phyloP scores from a whole-genome alignment of 768 basidiomycete genomes.

The Mycena albidolilacea region DNA sequence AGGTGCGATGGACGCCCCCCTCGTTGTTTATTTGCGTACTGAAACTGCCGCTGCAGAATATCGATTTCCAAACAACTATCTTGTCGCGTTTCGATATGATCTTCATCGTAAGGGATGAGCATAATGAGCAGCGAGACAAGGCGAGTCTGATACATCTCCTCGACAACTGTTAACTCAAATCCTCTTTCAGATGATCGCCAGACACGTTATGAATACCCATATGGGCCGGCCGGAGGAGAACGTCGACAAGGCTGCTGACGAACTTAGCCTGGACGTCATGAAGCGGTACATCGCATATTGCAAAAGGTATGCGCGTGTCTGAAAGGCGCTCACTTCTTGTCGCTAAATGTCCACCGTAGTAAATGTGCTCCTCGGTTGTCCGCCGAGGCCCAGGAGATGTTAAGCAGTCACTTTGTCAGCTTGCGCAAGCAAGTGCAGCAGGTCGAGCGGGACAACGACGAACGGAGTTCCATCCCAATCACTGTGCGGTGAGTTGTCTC shows the following conservation, averaged over 20 bases:
- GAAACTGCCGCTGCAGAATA: conserved; percentile 68
- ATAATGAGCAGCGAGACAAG: conserved; percentile 93
- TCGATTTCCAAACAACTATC: conserved; percentile 98
- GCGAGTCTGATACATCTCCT: conserved; percentile 59
- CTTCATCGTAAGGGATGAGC: conserved; percentile 98
- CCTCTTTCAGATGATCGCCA: conserved; percentile 84
- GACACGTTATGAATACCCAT: conserved; percentile 98
- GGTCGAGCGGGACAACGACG: conserved; percentile 97
- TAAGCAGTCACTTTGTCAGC: conserved; percentile 95
- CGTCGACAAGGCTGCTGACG: conserved; percentile 78
- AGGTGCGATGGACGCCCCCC: conserved; percentile 62
- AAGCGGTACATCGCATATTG: conserved; percentile 97
- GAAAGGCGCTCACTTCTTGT: neutral
- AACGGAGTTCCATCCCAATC: conserved; percentile 97
- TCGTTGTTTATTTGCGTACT: neutral
- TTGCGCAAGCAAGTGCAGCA: conserved; percentile 95
- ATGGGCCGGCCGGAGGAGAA: conserved; percentile 90
- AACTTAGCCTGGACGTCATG: conserved; percentile 98
- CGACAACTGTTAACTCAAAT: conserved; percentile 18
- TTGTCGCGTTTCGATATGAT: conserved; percentile 99
- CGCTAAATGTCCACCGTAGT: conserved; percentile 55
- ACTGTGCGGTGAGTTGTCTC: conserved; percentile 84
- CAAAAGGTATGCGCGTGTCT: conserved; percentile 76
- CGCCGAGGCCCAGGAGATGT: conserved; percentile 94
- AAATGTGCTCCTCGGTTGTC: conserved; percentile 98